Percentiles rank a stretch among this genome's conserved stretches.
phyloP scores from a whole-genome alignment of 257 asterid genomes.

The Ehretia macrophylla region DNA sequence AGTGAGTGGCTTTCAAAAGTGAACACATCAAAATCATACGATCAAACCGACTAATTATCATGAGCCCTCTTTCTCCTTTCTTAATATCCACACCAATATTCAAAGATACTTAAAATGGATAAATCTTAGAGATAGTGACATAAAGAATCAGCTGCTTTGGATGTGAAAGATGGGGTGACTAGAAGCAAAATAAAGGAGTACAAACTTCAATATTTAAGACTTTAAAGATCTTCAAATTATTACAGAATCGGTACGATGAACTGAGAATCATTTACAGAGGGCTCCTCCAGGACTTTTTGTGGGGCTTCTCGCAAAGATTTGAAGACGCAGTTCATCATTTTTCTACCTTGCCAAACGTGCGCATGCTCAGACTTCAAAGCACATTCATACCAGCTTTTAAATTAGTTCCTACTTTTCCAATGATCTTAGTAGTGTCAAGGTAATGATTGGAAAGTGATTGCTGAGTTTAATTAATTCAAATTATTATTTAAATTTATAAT shows the following conservation, averaged over 20 bases:
- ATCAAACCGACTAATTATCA: not conserved
- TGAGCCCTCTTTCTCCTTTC: not conserved
- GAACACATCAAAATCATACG: not conserved
- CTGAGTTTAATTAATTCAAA: no score
- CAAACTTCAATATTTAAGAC: not conserved
- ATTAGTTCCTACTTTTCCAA: no score
- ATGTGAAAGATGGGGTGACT: not conserved
- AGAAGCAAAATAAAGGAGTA: not conserved
- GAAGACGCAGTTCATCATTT: not conserved
- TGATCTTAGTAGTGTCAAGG: no score
- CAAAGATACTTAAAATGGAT: not conserved
- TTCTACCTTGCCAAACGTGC: not conserved
- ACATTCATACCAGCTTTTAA: slow-evolving; percentile 8
- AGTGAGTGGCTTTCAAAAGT: not conserved
- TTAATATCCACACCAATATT: no score
- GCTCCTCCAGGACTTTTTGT: slow-evolving; percentile 1
- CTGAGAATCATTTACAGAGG: not conserved
- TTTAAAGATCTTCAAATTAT: slow-evolving; percentile 8
- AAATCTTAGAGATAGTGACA: not conserved
- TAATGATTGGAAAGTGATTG: no score
- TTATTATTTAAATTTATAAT: no score
- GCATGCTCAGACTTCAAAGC: slow-evolving; percentile 4
- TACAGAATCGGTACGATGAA: not conserved
- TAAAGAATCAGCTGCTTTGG: not conserved
- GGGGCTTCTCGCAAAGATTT: slow-evolving; percentile 7